Base-by-base conservation (phyloP, 768 basidiomycete genomes). In the Grammothele lineata region DNA sequence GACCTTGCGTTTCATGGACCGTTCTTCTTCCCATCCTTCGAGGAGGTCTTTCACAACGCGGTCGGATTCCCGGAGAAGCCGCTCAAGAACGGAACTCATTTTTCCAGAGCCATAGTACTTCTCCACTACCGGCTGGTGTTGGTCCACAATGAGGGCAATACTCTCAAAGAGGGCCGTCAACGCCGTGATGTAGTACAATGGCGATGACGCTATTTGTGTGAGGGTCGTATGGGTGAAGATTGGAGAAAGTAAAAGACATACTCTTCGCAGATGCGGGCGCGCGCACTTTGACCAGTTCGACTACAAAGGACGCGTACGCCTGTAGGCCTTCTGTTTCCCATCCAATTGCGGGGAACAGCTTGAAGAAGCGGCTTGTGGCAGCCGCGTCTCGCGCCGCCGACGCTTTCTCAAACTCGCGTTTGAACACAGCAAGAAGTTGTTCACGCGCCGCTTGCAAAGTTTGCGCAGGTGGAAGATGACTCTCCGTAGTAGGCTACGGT, bases 81-180 rank as follows among this genome's bases (percentile, higher is more conserved):
- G 75, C 19, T 75, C 69, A 2, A 93, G 78, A 11, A 95, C 92
- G 27, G 67, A 76, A 34, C 74, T 69, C 95, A 98, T 98, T 63
- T 87, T 86, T 1, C 92, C 88, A 8, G 65, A 57, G 0, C 96
- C 96, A 58, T 99, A 99, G 67, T 99, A 98, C 67, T 96, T 98
- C 62, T 97, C 95, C 1, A 99, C 94, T 4, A 99, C 82, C 2
- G 92, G 90, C 56, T 96, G 95, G 61, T 99, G 96, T 60, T 99
- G 96, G 58, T 95, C 92, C 18, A 99, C 85, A 54, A 99, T 92
- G 73, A 91, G 81, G 0, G 94, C 96, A 41, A 99, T 86, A 46
- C 85, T 87, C 68, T 99, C 96, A 56, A 98, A 93, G 1, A 99
- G 76, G 5, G 90, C 84, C 2, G 95, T 97, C 45, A 99, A 69